Percentiles rank a stretch among this genome's conserved stretches.
Evolutionary conservation across 1,284 basidiomycete genomes (phyloP).

Genomic region (Puccinia coronata): DNA sequence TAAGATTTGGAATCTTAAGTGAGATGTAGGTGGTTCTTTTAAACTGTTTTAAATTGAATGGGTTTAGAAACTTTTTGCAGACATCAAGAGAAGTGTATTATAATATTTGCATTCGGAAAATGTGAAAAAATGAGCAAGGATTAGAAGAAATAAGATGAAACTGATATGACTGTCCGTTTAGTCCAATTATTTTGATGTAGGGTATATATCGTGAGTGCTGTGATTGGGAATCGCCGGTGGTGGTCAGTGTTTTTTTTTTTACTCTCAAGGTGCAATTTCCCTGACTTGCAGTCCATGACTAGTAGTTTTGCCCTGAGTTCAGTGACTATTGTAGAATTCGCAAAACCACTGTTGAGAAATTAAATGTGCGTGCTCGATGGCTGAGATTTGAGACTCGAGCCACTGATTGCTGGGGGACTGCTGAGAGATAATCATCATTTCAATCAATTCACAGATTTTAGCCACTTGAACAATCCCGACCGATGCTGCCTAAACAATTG

Average conservation of each 20-base stretch:
- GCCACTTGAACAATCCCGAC: slow-evolving; percentile 41
- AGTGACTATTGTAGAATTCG: slow-evolving; percentile 28
- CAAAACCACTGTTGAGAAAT: slow-evolving; percentile 37
- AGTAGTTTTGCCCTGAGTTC: neutral
- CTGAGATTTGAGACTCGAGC: slow-evolving; percentile 26
- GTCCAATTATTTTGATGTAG: neutral
- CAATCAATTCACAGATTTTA: slow-evolving; percentile 35
- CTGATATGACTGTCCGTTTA: neutral
- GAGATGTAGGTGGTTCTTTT: too few relatives aligned
- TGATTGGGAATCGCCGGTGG: neutral
- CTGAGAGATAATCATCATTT: slow-evolving; percentile 32
- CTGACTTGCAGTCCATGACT: neutral
- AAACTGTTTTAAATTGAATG: neutral
- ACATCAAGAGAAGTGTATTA: neutral
- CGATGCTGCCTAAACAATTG: slow-evolving; percentile 34
- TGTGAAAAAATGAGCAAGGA: neutral
- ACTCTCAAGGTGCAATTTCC: too few relatives aligned
- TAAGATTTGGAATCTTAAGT: too few relatives aligned
- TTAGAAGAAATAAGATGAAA: neutral
- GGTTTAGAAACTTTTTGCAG: neutral
- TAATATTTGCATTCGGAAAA: neutral
- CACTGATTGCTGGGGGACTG: slow-evolving; percentile 13
- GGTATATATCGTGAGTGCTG: neutral
- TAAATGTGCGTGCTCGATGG: slow-evolving; percentile 25
- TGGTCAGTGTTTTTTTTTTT: neutral